Base-by-base conservation (phyloP, 495 filamentous ascomycete species). In the Aspergillus conjunctus region DNA sequence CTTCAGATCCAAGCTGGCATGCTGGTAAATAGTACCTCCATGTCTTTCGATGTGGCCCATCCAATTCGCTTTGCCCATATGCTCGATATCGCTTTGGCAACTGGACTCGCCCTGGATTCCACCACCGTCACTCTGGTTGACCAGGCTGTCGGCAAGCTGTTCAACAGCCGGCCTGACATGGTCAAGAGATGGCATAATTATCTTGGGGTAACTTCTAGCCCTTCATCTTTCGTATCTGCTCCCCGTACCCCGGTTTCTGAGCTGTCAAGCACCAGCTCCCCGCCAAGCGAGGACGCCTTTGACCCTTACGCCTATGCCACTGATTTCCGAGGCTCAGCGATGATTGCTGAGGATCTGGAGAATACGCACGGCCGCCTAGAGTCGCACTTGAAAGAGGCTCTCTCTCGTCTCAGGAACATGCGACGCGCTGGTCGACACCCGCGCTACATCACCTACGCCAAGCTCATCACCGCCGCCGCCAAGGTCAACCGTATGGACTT, bases 401-500 rank as follows among this genome's bases (percentile, higher is more conserved):
- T 97, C 63, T 81, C 77, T 26, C 87, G 90, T 66, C 91, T 98
- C 72, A 87, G 87, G 56, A 96, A 96, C 76, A 95, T 97, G 79
- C 92, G 94, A 65, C 91, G 92, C 48, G 85, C 88, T 72, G 92
- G 93, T 60, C 88, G 91, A 67, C 91, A 97, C 71, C 92, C 95
- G 46, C 86, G 93, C 62, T 97, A 97, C 76, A 91, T 95, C 73
- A 96, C 92, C 26, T 96, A 98, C 66, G 91, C 92, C 34, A 97
- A 97, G 78, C 83, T 98, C 67, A 94, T 98, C 71, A 87, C 88
- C 37, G 89, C 91, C 61, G 93, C 95, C 59, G 90, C 92, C 51
- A 91, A 93, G 71, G 84, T 90, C 63, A 82, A 87, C 51, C 88
- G 91, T 61, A 80, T 88, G 70, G 87, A 92, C 51, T 77, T 95